Base-by-base conservation (phyloP, 768 basidiomycete genomes). In the Tricholoma sp. region DNA sequence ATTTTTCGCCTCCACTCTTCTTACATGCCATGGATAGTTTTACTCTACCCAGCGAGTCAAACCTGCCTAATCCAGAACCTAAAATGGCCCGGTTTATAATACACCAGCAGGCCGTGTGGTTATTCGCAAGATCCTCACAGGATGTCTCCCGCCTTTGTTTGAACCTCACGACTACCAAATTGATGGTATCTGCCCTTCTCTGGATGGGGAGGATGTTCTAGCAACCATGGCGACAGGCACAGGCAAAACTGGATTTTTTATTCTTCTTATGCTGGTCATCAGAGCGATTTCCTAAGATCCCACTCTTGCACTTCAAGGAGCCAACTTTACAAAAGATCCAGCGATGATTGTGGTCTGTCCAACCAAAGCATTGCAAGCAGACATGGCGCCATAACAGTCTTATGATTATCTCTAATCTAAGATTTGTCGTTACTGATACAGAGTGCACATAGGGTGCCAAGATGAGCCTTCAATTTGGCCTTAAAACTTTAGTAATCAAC, bases 151-250 rank as follows among this genome's bases (percentile, higher is more conserved):
- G 36, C 50, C 8, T 12, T 13, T 20, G 10, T 55, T 60, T 29
- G 47, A 56, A 10, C 49, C 59, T 13, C 66, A 68, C 54, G 64
- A 66, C 55, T 65, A 66, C 34, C 55, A 62, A 18, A 49, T 68
- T n/a, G 66, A 68, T 42, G 66, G 64, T 4, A 41, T 68, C 29
- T 62, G 66, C 54, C 61, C 62, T 37, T 31, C 59, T 18, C 15
- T 66, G 13, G 66, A 68, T 52, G 65, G 63, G 11, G 48, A 33
- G 12, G 52, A 67, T 50, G 54, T 68, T n/a, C 17, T 66, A 8
- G 63, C 62, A 10, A 47, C 65, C 11, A 50, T 57, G 8, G 34
- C 50, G 13, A 68, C 65, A 17, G 66, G 56, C 17, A 53, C 48
- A 12, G 65, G 65, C 2, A 68, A 68, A 55, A 64, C 61, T 7